These are phyloP conservation scores for Pyricularia pennisetigena DNA, from an alignment of 2,329 filamentous ascomycete species.

Conservation along the genomic window DNA sequence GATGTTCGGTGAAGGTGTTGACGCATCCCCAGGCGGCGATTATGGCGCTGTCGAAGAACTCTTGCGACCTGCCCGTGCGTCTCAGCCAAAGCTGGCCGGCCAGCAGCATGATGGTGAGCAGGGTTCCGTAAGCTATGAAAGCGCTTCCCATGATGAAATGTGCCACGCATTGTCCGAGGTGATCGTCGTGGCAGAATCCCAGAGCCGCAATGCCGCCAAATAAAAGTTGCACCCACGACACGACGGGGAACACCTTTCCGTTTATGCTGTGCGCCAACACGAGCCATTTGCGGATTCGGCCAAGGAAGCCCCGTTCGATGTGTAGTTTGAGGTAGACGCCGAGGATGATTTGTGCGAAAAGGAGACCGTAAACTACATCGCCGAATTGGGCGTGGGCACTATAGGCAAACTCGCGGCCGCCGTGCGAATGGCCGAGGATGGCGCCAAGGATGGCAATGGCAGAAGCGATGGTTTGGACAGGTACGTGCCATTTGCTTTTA, in stretches of 20 bases:
- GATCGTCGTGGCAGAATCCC: conserved; percentile 87
- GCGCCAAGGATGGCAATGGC: conserved; percentile 73
- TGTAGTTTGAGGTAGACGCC: conserved; percentile 87
- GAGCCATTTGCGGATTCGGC: conserved; percentile 61
- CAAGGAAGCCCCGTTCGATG: conserved; percentile 74
- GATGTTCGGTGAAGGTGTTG: conserved; percentile 96
- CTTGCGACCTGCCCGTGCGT: conserved; percentile 76
- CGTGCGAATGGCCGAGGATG: conserved; percentile 84
- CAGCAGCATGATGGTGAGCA: conserved; percentile 76
- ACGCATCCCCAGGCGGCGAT: conserved; percentile 95
- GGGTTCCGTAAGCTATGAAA: conserved; percentile 87
- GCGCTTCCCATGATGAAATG: conserved; percentile 99
- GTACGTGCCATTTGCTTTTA: conserved; percentile 90
- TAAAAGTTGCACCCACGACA: conserved; percentile 88
- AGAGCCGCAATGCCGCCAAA: conserved; percentile 89
- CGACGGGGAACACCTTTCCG: conserved; percentile 78
- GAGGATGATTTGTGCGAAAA: conserved; percentile 65
- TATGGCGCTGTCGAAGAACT: conserved; percentile 89
- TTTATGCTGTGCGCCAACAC: conserved; percentile 69
- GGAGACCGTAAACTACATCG: conserved; percentile 67
- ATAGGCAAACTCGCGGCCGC: conserved; percentile 72
- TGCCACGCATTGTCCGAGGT: conserved; percentile 83
- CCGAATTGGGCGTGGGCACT: conserved; percentile 81
- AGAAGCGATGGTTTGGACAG: conserved; percentile 68
- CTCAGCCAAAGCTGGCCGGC: conserved; percentile 84